These are phyloP conservation scores for Clitocybe nebularis DNA, from an alignment of 1,284 basidiomycete species.

Conservation along the genomic window DNA sequence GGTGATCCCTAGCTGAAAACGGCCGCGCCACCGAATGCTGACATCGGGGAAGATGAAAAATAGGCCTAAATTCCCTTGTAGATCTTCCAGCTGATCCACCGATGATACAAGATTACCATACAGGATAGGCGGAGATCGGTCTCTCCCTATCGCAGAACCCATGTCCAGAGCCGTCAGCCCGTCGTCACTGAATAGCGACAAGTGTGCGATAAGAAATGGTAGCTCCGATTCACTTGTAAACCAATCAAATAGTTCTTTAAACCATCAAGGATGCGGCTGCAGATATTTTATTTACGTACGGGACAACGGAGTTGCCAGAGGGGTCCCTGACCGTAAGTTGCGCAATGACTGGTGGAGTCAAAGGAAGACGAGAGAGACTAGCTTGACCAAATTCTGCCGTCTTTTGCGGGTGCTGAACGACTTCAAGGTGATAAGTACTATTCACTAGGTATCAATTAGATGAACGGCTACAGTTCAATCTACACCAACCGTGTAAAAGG, in stretches of 20 bases:
- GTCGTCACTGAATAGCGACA: conserved; percentile 66
- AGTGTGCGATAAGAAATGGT: conserved; percentile 78
- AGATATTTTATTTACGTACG: conserved; percentile 47
- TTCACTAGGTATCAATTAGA: conserved; percentile 5
- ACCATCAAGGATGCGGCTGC: neutral
- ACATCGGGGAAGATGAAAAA: conserved; percentile 91
- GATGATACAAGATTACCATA: conserved; percentile 85
- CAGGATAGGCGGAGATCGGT: conserved; percentile 55
- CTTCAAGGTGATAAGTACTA: conserved; percentile 71
- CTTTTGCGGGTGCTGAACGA: conserved; percentile 75
- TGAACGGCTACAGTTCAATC: neutral
- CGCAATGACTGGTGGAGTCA: conserved; percentile 78
- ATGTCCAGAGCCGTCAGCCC: conserved; percentile 56
- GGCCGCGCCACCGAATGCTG: conserved; percentile 74
- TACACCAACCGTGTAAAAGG: conserved; percentile 43
- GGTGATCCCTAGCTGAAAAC: conserved; percentile 71
- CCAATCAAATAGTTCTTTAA: conserved; percentile 18
- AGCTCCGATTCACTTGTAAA: conserved; percentile 66
- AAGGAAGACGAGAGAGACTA: conserved; percentile 73
- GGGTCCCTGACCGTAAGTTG: conserved; percentile 73
- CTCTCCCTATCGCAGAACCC: conserved; percentile 44
- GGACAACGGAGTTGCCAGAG: conserved; percentile 58
- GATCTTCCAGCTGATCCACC: conserved; percentile 71
- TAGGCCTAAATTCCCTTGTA: conserved; percentile 71
- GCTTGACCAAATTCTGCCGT: conserved; percentile 77